Conservation (phyloP, 116 monocot genomes). For the Zostera marina region DNA sequence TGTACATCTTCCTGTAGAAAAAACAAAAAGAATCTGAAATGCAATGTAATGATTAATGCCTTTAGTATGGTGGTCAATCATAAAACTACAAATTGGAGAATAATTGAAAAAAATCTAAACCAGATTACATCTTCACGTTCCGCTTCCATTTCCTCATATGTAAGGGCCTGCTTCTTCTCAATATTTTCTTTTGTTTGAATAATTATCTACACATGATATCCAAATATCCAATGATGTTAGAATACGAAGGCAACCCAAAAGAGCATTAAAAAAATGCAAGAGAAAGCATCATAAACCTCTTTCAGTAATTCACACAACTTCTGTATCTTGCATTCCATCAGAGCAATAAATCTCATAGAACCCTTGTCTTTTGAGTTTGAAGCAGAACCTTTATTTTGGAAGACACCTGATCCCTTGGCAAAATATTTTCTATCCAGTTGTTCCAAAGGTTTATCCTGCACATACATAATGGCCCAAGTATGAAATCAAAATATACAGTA, state of each 20-base stretch:
- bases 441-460: slow-evolving; percentile 70
- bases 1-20: slow-evolving; percentile 63
- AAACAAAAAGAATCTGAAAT: slow-evolving; percentile 3
- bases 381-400: slow-evolving; percentile 35
- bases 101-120: background rate
- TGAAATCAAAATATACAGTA: background rate
- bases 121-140: slow-evolving; percentile 85
- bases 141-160: slow-evolving; percentile 99
- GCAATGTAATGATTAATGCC: background rate
- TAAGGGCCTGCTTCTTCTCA: slow-evolving; percentile 90
- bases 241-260: background rate
- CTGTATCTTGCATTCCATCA: slow-evolving; percentile 75
- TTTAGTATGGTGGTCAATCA: background rate
- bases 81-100: background rate
- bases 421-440: slow-evolving; percentile 93
- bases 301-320: slow-evolving; percentile 60
- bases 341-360: slow-evolving; percentile 48
- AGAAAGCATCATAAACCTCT: slow-evolving; percentile 39
- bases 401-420: slow-evolving; percentile 46
- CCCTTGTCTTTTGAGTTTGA: slow-evolving; percentile 10
- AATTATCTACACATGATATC: slow-evolving; percentile 28
- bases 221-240: slow-evolving; percentile 2
- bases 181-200: slow-evolving; percentile 87
- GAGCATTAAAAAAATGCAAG: background rate
- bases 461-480: background rate